These are phyloP conservation scores for Tephrocybe sp. DNA, from an alignment of 768 basidiomycete genomes.

Conservation along the genomic window DNA sequence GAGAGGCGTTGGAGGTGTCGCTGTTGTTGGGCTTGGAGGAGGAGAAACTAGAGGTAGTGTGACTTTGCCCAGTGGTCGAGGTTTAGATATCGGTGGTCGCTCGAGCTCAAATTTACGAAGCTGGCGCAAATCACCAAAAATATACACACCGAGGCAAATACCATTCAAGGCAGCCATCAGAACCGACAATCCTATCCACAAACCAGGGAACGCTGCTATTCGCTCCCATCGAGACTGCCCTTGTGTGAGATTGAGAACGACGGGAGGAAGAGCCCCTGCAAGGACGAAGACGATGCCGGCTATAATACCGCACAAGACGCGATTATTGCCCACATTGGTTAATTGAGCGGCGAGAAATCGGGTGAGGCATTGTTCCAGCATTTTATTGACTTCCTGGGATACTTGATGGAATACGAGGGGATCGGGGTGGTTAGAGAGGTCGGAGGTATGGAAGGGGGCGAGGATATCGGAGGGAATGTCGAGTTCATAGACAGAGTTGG, in stretches of 20 bases:
- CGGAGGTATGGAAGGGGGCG: slow-evolving; percentile 50
- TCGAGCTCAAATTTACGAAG: slow-evolving; percentile 76
- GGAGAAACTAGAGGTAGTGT: slow-evolving; percentile 19
- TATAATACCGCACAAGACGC: slow-evolving; percentile 67
- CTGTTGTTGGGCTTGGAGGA: slow-evolving; percentile 18
- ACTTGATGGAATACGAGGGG: slow-evolving; percentile 62
- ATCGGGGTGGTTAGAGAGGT: slow-evolving; percentile 54
- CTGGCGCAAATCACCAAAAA: slow-evolving; percentile 79
- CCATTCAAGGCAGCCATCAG: slow-evolving; percentile 65
- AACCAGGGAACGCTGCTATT: slow-evolving; percentile 57
- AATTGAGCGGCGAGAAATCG: slow-evolving; percentile 69
- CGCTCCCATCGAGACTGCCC: slow-evolving; percentile 55
- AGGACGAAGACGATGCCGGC: slow-evolving; percentile 54
- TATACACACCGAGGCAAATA: slow-evolving; percentile 73
- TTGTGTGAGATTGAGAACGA: slow-evolving; percentile 43
- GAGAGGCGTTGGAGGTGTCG: slow-evolving; percentile 17
- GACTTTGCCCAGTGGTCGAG: slow-evolving; percentile 32
- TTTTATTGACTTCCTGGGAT: slow-evolving; percentile 50
- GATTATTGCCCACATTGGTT: slow-evolving; percentile 67
- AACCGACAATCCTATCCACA: slow-evolving; percentile 68
- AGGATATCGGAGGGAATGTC: slow-evolving; percentile 66
- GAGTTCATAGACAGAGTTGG: slow-evolving; percentile 68
- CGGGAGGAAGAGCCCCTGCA: slow-evolving; percentile 45
- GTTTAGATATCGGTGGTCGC: slow-evolving; percentile 60
- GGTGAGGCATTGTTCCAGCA: slow-evolving; percentile 61